phyloP scores from a whole-genome alignment of 345 rosid species.

The Citrus unshiu region DNA sequence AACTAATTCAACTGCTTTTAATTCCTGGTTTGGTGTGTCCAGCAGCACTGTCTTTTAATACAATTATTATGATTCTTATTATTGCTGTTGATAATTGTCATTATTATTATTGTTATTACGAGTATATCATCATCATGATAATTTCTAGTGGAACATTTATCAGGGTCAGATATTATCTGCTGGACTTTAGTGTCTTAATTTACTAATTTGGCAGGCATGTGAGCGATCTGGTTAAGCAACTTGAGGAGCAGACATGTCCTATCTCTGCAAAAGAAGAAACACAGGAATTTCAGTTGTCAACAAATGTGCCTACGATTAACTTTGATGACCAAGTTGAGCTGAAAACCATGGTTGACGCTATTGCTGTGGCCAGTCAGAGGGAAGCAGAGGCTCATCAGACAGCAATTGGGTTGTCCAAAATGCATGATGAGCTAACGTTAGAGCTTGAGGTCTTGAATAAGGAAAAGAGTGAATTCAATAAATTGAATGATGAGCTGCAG shows the following conservation, averaged over 20 bases:
- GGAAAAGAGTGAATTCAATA: constrained; percentile 78
- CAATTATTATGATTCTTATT: not conserved
- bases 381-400: constrained; percentile 91
- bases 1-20: not conserved
- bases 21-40: not conserved
- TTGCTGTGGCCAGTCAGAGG: constrained; percentile 86
- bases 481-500: constrained; percentile 62
- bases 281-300: constrained; percentile 23
- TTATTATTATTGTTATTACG: not conserved
- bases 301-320: constrained; percentile 19
- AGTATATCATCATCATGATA: not conserved
- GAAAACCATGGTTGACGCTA: constrained; percentile 95
- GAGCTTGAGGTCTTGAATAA: constrained; percentile 62
- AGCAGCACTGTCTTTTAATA: not conserved
- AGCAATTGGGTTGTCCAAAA: constrained; percentile 57
- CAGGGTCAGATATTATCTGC: not conserved
- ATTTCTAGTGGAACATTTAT: not conserved
- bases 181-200: not conserved
- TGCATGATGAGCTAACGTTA: constrained; percentile 54
- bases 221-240: constrained; percentile 44
- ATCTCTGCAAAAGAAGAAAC: constrained; percentile 31
- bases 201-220: constrained; percentile 45
- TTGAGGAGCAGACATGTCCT: constrained; percentile 54
- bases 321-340: constrained; percentile 73
- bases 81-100: not conserved